phyloP scores from a whole-genome alignment of 192 early-diverging fungal genomes.

The Thoreauomyces humboldtii region DNA sequence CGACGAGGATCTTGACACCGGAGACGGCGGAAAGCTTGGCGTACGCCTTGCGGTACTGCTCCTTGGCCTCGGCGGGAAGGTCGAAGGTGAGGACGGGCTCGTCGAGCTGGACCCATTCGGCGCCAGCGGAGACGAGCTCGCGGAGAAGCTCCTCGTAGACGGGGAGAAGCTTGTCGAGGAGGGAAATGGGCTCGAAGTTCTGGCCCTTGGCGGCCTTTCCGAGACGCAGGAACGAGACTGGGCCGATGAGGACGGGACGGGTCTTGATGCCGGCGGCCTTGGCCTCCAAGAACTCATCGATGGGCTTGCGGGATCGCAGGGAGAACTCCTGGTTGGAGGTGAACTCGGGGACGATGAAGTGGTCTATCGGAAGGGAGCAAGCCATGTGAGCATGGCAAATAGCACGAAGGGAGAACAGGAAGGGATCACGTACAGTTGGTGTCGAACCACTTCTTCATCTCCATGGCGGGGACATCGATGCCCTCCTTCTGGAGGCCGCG shows the following conservation, averaged over 20 bases:
- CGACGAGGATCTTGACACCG: conserved; percentile 70
- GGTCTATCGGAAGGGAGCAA: conserved; percentile 42
- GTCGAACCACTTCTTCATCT: conserved; percentile 99
- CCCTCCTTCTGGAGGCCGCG: conserved; percentile 85
- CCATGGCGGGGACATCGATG: conserved; percentile 89
- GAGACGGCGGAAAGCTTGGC: conserved; percentile 50
- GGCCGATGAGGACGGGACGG: conserved; percentile 90
- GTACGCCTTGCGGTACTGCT: conserved; percentile 65
- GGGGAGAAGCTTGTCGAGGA: conserved; percentile 75
- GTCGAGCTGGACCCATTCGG: conserved; percentile 84
- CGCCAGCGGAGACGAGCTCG: conserved; percentile 71
- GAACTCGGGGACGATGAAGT: conserved; percentile 89
- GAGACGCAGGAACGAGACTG: conserved; percentile 83
- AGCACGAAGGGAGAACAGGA: too few species aligned
- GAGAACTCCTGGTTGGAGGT: conserved; percentile 70
- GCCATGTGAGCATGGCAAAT: too few species aligned
- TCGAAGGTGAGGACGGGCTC: conserved; percentile 77
- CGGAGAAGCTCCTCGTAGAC: conserved; percentile 74
- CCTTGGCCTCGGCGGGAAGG: conserved; percentile 44
- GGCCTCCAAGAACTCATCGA: conserved; percentile 88
- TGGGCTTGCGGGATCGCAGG: conserved; percentile 65
- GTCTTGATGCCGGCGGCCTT: conserved; percentile 87
- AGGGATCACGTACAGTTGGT: conserved; percentile 79
- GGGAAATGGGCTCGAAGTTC: conserved; percentile 69
- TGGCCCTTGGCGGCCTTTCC: conserved; percentile 74